Conservation (phyloP, 495 filamentous ascomycete genomes). For the Aspergillus taichungensis region DNA sequence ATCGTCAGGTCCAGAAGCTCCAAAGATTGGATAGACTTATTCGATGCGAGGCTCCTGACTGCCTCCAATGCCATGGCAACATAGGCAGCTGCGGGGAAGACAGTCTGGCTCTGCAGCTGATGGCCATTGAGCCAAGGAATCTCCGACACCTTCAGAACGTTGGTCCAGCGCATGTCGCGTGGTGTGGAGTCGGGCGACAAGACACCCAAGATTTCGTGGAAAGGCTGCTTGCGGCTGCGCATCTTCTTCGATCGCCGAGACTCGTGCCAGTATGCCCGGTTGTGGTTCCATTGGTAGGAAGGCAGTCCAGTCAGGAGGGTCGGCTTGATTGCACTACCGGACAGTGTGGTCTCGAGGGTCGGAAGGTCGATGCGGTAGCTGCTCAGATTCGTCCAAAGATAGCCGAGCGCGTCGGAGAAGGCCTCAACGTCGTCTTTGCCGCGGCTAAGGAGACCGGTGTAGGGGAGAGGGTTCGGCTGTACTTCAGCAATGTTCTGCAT, state of each 20-base stretch:
- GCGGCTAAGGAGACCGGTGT: conserved; percentile 30
- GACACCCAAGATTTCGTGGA: conserved; percentile 27
- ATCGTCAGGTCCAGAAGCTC: conserved; percentile 34
- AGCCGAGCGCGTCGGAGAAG: conserved; percentile 40
- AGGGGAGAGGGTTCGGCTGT: conserved; percentile 17
- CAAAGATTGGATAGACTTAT: conserved; percentile 14
- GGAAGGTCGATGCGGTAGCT: conserved; percentile 10
- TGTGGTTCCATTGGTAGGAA: conserved; percentile 45
- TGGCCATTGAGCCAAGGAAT: conserved; percentile 36
- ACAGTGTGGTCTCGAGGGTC: conserved; percentile 1
- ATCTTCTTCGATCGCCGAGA: conserved; percentile 27
- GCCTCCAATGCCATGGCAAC: conserved; percentile 50
- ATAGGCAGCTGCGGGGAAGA: conserved; percentile 57
- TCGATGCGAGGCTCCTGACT: background rate
- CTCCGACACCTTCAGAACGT: conserved; percentile 23
- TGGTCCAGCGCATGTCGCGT: conserved; percentile 24
- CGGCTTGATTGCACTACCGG: background rate
- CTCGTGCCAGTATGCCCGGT: conserved; percentile 38
- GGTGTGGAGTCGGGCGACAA: conserved; percentile 11
- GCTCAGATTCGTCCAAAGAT: conserved; percentile 38
- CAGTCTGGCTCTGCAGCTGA: conserved; percentile 26
- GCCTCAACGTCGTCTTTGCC: conserved; percentile 26
- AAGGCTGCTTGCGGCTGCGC: conserved; percentile 5
- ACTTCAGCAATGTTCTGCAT: conserved; percentile 29
- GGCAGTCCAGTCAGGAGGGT: conserved; percentile 34